A percentile compares a stretch with the other conserved stretches of the same genome.
Evolutionary conservation across 768 basidiomycete genomes (phyloP).

Genomic region (Daedaleopsis nitida): DNA sequence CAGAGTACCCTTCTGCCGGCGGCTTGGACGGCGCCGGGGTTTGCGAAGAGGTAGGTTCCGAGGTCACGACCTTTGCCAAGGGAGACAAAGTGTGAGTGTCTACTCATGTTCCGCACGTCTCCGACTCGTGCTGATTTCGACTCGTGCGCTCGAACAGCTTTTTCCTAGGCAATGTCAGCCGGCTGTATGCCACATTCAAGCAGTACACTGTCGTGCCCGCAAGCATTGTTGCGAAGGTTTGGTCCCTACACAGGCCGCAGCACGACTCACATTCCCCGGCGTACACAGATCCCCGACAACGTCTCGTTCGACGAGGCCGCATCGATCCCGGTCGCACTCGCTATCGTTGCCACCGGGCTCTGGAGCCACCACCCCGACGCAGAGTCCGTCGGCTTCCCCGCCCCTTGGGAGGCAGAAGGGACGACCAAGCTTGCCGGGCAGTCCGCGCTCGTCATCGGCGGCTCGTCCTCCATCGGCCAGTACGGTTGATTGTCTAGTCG

Average conservation of each 20-base stretch:
- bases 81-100: slow-evolving; percentile 38
- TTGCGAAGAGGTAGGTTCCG: slow-evolving; percentile 30
- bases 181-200: slow-evolving; percentile 20
- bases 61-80: slow-evolving; percentile 26
- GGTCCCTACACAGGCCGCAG: slow-evolving; percentile 24
- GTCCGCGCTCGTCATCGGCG: slow-evolving; percentile 24
- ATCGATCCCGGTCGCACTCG: slow-evolving; percentile 7
- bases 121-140: neutral
- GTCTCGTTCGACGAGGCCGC: slow-evolving; percentile 16
- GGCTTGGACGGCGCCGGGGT: slow-evolving; percentile 36
- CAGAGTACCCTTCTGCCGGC: slow-evolving; percentile 30
- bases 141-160: neutral
- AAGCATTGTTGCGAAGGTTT: slow-evolving; percentile 25
- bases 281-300: slow-evolving; percentile 16
- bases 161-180: slow-evolving; percentile 5
- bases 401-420: slow-evolving; percentile 21
- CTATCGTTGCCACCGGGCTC: slow-evolving; percentile 19
- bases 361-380: slow-evolving; percentile 24
- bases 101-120: neutral
- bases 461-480: slow-evolving; percentile 25
- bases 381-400: slow-evolving; percentile 6
- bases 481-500: no score
- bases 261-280: slow-evolving; percentile 22
- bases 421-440: slow-evolving; percentile 17
- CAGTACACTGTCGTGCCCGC: slow-evolving; percentile 24